Evolutionary conservation across 768 basidiomycete species (phyloP).

Genomic region (Dioszegia hungarica): DNA sequence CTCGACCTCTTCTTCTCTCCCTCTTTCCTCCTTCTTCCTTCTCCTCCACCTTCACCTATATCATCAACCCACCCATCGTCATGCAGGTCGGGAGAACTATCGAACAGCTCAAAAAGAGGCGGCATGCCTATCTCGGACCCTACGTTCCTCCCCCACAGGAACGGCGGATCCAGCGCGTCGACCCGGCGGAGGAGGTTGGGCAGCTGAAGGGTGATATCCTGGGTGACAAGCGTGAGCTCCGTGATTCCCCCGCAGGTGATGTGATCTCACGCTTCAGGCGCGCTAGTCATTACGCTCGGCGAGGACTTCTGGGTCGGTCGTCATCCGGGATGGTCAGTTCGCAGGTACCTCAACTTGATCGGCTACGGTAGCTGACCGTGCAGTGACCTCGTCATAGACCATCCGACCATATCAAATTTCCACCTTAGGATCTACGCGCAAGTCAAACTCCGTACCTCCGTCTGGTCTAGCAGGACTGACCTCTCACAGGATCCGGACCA

Average conservation of each 20-base stretch:
- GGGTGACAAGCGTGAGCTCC: background rate
- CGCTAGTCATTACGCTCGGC: conserved; percentile 10
- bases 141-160: background rate
- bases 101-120: conserved; percentile 4
- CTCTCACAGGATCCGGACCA: conserved; percentile 20
- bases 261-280: too few relatives aligned
- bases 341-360: background rate
- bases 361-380: background rate
- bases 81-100: background rate
- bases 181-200: conserved; percentile 3
- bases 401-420: conserved; percentile 10
- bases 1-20: background rate
- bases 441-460: background rate
- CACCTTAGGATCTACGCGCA: conserved; percentile 26
- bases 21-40: background rate
- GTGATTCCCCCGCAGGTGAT: background rate
- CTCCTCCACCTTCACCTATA: background rate
- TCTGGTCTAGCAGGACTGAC: background rate
- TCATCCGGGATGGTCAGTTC: conserved; percentile 9
- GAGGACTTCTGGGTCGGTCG: conserved; percentile 17
- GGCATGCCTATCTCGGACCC: conserved; percentile 3
- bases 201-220: background rate
- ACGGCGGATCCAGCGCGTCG: background rate
- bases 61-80: background rate
- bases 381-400: conserved; percentile 15